These are phyloP conservation scores for Cercospora sesami DNA, from an alignment of 2,329 filamentous ascomycete species.

Conservation along the genomic window DNA sequence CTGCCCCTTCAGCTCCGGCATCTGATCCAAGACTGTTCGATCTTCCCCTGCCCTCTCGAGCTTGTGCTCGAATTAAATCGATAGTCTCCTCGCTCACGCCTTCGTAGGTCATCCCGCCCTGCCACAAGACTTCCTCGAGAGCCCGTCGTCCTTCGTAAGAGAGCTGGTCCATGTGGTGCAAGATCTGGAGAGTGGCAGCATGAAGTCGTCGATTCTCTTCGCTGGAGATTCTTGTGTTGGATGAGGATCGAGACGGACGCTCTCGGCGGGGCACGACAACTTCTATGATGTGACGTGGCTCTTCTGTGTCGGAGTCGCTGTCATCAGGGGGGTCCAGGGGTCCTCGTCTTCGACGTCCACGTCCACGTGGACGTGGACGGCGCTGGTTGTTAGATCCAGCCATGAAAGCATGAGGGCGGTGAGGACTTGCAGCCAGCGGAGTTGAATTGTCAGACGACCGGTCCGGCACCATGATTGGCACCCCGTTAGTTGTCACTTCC, in stretches of 20 bases:
- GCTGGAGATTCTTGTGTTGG: background rate
- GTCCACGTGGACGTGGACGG: background rate
- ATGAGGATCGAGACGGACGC: background rate
- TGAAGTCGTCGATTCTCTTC: background rate
- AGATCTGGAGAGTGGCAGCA: background rate
- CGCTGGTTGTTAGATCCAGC: background rate
- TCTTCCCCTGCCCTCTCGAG: background rate
- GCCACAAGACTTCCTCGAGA: background rate
- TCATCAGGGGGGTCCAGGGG: background rate
- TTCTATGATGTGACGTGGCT: background rate
- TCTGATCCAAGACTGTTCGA: background rate
- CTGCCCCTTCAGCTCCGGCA: background rate
- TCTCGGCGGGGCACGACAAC: background rate
- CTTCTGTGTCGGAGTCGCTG: background rate
- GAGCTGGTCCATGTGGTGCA: background rate
- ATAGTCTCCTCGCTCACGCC: background rate
- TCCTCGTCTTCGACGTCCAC: background rate
- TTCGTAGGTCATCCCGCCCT: background rate
- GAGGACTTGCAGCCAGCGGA: background rate
- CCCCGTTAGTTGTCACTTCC: background rate
- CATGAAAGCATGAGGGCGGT: background rate
- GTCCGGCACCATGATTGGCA: background rate
- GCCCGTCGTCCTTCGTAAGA: background rate
- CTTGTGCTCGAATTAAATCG: background rate
- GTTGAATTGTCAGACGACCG: too few species aligned